Conservation (phyloP, 1,139 yeast species). For the Debaryomycetaceae sp. region DNA sequence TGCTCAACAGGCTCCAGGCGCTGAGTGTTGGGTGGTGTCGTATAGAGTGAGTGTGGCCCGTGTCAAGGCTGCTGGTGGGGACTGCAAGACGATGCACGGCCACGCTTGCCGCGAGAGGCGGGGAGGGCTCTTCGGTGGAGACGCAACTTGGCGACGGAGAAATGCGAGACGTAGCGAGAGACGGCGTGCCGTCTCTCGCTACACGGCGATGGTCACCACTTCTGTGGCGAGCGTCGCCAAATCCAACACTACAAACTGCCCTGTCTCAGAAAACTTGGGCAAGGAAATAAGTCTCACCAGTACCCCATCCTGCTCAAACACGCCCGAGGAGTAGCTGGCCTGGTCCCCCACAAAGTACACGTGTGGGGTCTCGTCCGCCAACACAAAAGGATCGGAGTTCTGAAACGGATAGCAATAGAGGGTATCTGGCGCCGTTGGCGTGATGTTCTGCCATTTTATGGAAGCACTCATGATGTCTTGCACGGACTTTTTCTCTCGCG, state of each 20-base stretch:
- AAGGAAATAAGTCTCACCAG: slow-evolving; percentile 57
- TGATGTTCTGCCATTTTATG: slow-evolving; percentile 78
- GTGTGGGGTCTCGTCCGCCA: slow-evolving; percentile 70
- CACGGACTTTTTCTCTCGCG: slow-evolving; percentile 42
- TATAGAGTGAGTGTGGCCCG: no score
- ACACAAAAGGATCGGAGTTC: slow-evolving; percentile 77
- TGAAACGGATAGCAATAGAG: slow-evolving; percentile 83
- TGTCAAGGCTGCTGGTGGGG: no score
- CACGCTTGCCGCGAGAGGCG: no score
- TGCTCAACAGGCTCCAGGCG: no score
- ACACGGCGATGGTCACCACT: slow-evolving; percentile 27
- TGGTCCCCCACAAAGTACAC: slow-evolving; percentile 88
- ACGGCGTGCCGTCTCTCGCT: no score
- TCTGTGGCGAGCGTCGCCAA: slow-evolving; percentile 53
- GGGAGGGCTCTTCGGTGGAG: no score
- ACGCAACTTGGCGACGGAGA: no score
- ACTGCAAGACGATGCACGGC: no score
- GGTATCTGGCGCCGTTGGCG: slow-evolving; percentile 97
- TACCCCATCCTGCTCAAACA: slow-evolving; percentile 21
- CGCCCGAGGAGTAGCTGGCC: slow-evolving; percentile 46
- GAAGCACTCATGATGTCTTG: slow-evolving; percentile 61
- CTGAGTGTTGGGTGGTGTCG: no score
- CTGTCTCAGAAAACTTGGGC: slow-evolving; percentile 67
- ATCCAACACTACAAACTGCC: slow-evolving; percentile 67
- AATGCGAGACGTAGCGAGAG: no score